Evolutionary conservation across 176 grass and related monocot genomes (phyloP), one percentile per base, ranked within the genome.

Genomic region (Cenchrus purpureus): DNA sequence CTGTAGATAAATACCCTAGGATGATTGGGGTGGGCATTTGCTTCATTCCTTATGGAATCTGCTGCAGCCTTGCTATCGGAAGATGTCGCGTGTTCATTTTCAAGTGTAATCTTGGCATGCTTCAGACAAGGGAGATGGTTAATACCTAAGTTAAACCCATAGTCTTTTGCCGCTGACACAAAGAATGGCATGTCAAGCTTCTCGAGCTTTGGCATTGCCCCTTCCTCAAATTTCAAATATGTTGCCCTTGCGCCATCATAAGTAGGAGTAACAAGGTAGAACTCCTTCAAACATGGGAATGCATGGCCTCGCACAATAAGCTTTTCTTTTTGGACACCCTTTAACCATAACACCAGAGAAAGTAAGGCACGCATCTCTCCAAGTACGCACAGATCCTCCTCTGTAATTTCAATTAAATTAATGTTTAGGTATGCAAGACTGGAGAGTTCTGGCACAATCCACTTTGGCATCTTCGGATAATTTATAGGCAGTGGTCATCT

Each of bases 111-210:
- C 2, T 2, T 0, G 1, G 42, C 54, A 82, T 31, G 3, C 28
- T 58, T 59, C 37, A 82, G 9, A 44, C 14, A 19, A 5, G 12
- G 37, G 5, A 82, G 53, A 22, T 82, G 66, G 4, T 16, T 12
- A 71, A 81, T 44, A 7, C 79, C 79, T 29, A 82, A 82, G 20
- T 31, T 31, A 22, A 82, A 71, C 13, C 53, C 67, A 32, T 71
- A 8, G 8, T 4, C 1, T 28, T 71, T 59, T 48, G 7, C 67
- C 13, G 8, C n/a, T 15, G n/a, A 16, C 2, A 73, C 70, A 1
- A 15, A 3, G 6, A 73, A 50, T 7, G 70, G 46, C 12, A 73
- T 12, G 0, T 51, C 1, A 51, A 73, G 70, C n/a, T 15, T 73
- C 70, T 51, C 46, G 25, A 66, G 16, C 77, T 29, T 34, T 37